These are phyloP conservation scores for Leishmania guyanensis DNA, from an alignment of 208 protist genomes.

Conservation along the genomic window DNA sequence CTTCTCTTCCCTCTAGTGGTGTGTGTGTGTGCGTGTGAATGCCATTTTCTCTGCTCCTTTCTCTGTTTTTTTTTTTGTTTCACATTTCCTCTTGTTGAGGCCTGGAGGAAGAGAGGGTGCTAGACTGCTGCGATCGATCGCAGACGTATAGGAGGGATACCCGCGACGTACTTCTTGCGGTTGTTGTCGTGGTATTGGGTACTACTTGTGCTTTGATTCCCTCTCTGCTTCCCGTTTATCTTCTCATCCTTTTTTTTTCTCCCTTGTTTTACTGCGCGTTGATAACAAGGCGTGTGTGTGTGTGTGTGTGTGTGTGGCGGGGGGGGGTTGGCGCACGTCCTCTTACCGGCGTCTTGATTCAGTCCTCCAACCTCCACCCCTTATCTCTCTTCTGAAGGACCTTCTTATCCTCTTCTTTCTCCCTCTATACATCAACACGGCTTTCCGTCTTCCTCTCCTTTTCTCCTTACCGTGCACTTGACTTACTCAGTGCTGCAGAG, in stretches of 20 bases:
- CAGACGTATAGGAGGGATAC: too few relatives aligned
- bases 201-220: neutral
- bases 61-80: too few relatives aligned
- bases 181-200: too few relatives aligned
- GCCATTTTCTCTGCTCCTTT: too few relatives aligned
- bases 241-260: constrained; percentile 29
- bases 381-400: neutral
- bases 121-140: too few relatives aligned
- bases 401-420: neutral
- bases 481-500: neutral
- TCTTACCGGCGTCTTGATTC: neutral
- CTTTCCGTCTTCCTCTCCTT: constrained; percentile 9
- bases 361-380: neutral
- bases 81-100: too few relatives aligned
- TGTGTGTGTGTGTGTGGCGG: neutral
- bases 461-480: neutral
- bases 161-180: too few relatives aligned
- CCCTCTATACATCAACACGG: neutral
- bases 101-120: too few relatives aligned
- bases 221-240: neutral
- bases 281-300: neutral
- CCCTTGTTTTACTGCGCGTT: constrained; percentile 1
- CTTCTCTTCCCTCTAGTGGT: too few relatives aligned
- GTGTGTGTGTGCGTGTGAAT: too few relatives aligned
- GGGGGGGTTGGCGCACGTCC: neutral